These are phyloP conservation scores for Suhomyces anneliseae DNA, from an alignment of 1,139 yeast species.

Conservation along the genomic window DNA sequence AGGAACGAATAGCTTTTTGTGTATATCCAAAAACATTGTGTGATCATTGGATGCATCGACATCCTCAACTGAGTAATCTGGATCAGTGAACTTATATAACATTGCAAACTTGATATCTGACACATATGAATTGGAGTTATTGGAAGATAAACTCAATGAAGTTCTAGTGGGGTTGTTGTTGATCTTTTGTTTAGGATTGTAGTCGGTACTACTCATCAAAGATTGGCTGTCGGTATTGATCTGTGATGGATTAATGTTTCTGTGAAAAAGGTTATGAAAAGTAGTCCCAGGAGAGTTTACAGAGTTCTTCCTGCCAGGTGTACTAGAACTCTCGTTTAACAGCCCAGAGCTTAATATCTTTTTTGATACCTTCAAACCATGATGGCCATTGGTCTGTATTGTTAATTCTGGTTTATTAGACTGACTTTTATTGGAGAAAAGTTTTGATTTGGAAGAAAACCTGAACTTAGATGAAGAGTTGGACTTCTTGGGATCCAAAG, in stretches of 20 bases:
- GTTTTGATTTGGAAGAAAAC: constrained; percentile 17
- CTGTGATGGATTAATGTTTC: constrained; percentile 24
- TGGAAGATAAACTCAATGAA: constrained; percentile 39
- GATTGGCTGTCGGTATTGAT: constrained; percentile 5
- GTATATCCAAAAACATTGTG: constrained; percentile 32
- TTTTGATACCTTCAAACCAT: constrained; percentile 28
- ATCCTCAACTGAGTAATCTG: constrained; percentile 30
- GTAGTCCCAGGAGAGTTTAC: constrained; percentile 39
- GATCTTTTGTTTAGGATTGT: constrained; percentile 15
- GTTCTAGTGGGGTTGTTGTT: constrained; percentile 20
- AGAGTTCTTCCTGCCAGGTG: constrained; percentile 23
- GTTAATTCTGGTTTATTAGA: constrained; percentile 27
- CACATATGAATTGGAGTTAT: constrained; percentile 42
- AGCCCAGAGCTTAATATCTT: constrained; percentile 27
- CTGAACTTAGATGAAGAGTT: constrained; percentile 13
- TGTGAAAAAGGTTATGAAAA: constrained; percentile 38
- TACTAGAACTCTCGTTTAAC: constrained; percentile 18
- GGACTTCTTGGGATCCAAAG: constrained; percentile 8
- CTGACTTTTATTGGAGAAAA: constrained; percentile 14
- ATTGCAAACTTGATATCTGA: constrained; percentile 36
- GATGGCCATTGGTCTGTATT: constrained; percentile 32
- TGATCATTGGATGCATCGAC: constrained; percentile 23
- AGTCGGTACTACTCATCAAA: constrained; percentile 11
- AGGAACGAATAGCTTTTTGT: constrained; percentile 39
- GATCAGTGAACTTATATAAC: constrained; percentile 41